Evolutionary conservation across 163 green algal species (phyloP).

Genomic region (Scenedesmus sp.): DNA sequence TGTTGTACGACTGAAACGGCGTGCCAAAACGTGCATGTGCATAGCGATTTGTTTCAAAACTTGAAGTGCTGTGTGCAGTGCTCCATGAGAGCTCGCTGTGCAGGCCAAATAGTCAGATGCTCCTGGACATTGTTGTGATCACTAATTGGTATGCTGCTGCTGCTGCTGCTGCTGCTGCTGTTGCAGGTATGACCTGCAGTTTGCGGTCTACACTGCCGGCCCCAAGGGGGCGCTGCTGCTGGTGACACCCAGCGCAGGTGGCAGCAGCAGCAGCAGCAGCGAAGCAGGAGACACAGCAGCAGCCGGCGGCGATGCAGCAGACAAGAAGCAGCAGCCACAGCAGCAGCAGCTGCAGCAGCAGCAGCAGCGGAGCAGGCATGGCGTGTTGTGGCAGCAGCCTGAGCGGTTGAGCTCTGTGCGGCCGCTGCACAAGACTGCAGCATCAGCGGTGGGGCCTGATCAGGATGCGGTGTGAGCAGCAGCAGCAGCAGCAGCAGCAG

Average conservation of each 20-base stretch:
- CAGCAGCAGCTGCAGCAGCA: neutral
- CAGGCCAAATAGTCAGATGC: neutral
- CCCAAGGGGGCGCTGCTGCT: conserved; percentile 28
- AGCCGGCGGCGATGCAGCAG: neutral
- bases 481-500: neutral
- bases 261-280: neutral
- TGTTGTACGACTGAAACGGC: neutral
- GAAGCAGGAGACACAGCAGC: neutral
- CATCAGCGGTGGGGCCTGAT: neutral
- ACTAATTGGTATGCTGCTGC: neutral
- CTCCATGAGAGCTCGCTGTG: neutral
- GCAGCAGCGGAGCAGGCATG: neutral
- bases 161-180: neutral
- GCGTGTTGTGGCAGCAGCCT: neutral
- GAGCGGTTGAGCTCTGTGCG: neutral
- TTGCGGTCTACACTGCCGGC: neutral
- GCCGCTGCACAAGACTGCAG: neutral
- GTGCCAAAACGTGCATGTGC: neutral
- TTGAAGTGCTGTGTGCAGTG: neutral
- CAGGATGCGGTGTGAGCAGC: neutral
- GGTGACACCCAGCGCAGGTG: neutral
- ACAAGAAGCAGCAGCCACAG: neutral
- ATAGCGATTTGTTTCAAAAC: neutral
- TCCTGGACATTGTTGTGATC: too few relatives aligned
- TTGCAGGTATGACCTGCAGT: neutral